Base-by-base conservation (phyloP, 768 basidiomycete species). In the Pleurotus giganteus region DNA sequence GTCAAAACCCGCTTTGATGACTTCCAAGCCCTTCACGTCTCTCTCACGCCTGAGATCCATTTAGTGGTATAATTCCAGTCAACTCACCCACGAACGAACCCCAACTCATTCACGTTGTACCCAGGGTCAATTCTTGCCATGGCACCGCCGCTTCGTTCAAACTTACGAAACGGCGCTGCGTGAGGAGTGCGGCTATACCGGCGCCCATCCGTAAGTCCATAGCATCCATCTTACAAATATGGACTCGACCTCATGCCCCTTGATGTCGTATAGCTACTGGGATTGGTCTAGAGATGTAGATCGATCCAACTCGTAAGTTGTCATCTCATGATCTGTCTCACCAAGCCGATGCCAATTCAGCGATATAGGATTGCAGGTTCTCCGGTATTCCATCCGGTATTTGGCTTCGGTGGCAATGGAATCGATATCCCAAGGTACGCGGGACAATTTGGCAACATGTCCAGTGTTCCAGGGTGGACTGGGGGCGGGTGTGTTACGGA, bases 341-440 rank as follows among this genome's bases (percentile, higher is more conserved):
- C 15, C 24, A 26, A 29, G 27, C 8, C 49, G 39, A 53, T 27
- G 45, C 17, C 43, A 23, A 21, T 8, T 43, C 36, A 7, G 19
- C 9, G 11, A 1, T 36, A 19, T 49, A 75, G 75, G 9, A 59
- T 75, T n/a, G 56, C 28, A 0, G 47, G 60, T 4, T 70, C 74
- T 2, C 67, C 73, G 0, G 55, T 76, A 2, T 76, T 74, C 54
- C 71, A 75, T 29, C 39, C 70, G 0, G 52, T 61, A 2, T 67
- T 62, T 12, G 73, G 73, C 4, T 76, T 77, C 54, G 74, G 76
- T 15, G 70, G 70, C 1, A 64, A 72, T 39, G 72, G 72, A 8
- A 65, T 64, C 47, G 61, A 60, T 27, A 37, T 68, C 24, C 67
- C 67, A 8, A 28, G 57, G 17, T 66, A 66, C 53, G 56, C 54